Percentiles rank a stretch among this genome's conserved stretches.
Conservation (phyloP, 1,284 basidiomycete genomes). For the Vanrija sp. region DNA sequence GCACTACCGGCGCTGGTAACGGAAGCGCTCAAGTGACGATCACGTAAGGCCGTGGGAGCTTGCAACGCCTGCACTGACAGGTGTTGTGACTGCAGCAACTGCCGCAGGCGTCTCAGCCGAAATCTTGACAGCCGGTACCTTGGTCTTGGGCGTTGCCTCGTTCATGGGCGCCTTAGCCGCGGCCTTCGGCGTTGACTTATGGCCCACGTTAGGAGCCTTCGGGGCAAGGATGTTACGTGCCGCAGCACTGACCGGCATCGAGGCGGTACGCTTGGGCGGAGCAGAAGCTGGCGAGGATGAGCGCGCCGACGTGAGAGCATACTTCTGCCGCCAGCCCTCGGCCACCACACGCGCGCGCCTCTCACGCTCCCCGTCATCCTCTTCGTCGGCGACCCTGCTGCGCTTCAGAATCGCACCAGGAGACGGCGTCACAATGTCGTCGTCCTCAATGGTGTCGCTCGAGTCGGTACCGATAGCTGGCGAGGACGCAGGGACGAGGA, state of each 20-base stretch:
- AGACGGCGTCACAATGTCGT: slow-evolving; percentile 30
- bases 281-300: slow-evolving; percentile 1
- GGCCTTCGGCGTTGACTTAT: background rate
- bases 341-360: slow-evolving; percentile 36
- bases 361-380: slow-evolving; percentile 20
- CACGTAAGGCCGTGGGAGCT: slow-evolving; percentile 9
- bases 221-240: slow-evolving; percentile 1
- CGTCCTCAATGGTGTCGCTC: slow-evolving; percentile 32
- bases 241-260: background rate
- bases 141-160: background rate
- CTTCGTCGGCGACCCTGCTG: slow-evolving; percentile 10
- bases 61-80: background rate
- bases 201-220: background rate
- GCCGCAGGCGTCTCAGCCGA: background rate
- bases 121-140: no score
- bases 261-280: background rate
- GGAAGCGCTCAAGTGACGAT: slow-evolving; percentile 17
- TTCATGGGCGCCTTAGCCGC: background rate
- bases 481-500: slow-evolving; percentile 23
- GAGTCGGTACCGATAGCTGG: slow-evolving; percentile 6
- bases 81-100: background rate
- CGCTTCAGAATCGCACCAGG: background rate
- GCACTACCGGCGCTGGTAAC: slow-evolving; percentile 5
- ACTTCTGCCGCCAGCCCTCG: slow-evolving; percentile 43
- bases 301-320: slow-evolving; percentile 21